phyloP scores from a whole-genome alignment of 2,329 filamentous ascomycete species.

The Sclerotiophoma versabilis region DNA sequence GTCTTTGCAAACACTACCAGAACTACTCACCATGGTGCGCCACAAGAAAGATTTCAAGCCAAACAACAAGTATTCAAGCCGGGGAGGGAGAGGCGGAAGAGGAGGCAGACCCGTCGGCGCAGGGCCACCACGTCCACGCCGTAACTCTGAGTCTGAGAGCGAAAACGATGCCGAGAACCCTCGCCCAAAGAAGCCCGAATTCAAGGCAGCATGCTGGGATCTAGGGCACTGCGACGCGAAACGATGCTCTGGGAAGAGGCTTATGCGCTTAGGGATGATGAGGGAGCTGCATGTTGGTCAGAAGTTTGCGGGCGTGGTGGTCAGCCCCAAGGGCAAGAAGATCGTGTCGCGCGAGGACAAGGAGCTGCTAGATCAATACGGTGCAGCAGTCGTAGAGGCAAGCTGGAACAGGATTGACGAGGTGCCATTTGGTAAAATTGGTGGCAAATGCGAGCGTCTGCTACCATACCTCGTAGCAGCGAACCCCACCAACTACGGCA shows the following conservation, averaged over 20 bases:
- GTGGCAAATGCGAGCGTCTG: slow-evolving; percentile 84
- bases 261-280: slow-evolving; percentile 93
- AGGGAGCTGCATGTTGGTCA: slow-evolving; percentile 90
- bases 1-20: not conserved
- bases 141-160: slow-evolving; percentile 33
- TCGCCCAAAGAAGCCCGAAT: slow-evolving; percentile 60
- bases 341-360: slow-evolving; percentile 84
- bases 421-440: slow-evolving; percentile 88
- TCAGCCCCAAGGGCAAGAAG: slow-evolving; percentile 92
- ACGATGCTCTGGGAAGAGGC: slow-evolving; percentile 90
- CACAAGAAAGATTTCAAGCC: slow-evolving; percentile 89
- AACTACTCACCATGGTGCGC: slow-evolving; percentile 72
- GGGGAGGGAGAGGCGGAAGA: slow-evolving; percentile 18
- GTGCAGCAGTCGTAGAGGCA: slow-evolving; percentile 95
- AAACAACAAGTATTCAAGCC: slow-evolving; percentile 72
- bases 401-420: slow-evolving; percentile 94
- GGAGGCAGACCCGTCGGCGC: slow-evolving; percentile 59
- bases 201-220: slow-evolving; percentile 98
- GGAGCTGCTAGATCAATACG: slow-evolving; percentile 82
- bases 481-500: slow-evolving; percentile 96
- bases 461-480: slow-evolving; percentile 95
- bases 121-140: slow-evolving; percentile 56
- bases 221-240: slow-evolving; percentile 97
- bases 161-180: slow-evolving; percentile 35
- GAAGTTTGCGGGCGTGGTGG: slow-evolving; percentile 88